Conservation (phyloP, 768 basidiomycete genomes). For the Macrolepiota dolichaula region DNA sequence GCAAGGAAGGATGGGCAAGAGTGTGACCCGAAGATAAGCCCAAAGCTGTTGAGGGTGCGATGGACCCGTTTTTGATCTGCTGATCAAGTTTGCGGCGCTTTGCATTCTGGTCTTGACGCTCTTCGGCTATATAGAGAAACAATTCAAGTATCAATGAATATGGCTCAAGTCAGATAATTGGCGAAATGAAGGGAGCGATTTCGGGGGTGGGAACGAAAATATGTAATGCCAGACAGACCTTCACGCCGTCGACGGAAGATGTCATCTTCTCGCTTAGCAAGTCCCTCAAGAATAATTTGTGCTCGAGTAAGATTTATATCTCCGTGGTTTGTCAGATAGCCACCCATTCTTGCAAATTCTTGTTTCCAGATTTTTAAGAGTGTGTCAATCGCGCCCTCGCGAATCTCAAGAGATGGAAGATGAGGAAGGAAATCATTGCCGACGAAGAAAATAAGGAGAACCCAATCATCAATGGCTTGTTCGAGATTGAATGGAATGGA, state of each 20-base stretch:
- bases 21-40: conserved; percentile 24
- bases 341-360: conserved; percentile 94
- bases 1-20: conserved; percentile 55
- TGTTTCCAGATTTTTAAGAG: conserved; percentile 93
- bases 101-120: conserved; percentile 87
- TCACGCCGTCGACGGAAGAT: conserved; percentile 92
- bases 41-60: conserved; percentile 40
- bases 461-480: conserved; percentile 99
- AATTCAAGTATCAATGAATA: conserved; percentile 14
- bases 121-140: conserved; percentile 66
- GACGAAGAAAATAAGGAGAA: conserved; percentile 99
- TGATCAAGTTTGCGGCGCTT: conserved; percentile 79
- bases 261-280: conserved; percentile 92
- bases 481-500: conserved; percentile 91
- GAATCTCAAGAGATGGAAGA: conserved; percentile 95
- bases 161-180: conserved; percentile 2
- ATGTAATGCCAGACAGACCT: conserved; percentile 51
- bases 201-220: conserved; percentile 2
- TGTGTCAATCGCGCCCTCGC: conserved; percentile 98
- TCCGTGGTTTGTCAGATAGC: conserved; percentile 94
- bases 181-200: conserved; percentile 13
- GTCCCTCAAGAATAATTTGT: conserved; percentile 92
- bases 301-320: conserved; percentile 80
- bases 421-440: conserved; percentile 99
- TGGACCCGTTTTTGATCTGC: conserved; percentile 41